These are phyloP conservation scores for Nematocida sp. DNA, from an alignment of 371 early-diverging fungal genomes.

Conservation along the genomic window DNA sequence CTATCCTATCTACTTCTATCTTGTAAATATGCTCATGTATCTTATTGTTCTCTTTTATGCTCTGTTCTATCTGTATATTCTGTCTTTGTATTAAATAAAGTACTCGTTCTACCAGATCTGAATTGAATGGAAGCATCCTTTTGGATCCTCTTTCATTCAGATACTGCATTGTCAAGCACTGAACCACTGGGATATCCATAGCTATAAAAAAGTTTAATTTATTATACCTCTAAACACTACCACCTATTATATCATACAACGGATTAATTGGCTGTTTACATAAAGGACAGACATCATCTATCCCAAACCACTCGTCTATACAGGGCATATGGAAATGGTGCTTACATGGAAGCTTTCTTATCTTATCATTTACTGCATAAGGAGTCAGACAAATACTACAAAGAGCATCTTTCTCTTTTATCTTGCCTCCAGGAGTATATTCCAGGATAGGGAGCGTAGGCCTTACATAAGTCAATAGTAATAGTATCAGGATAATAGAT, in stretches of 20 bases:
- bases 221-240: not conserved
- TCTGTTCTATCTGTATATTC: not conserved
- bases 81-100: slow-evolving; percentile 7
- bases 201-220: not conserved
- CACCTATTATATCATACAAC: slow-evolving; percentile 64
- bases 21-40: slow-evolving; percentile 20
- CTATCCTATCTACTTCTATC: slow-evolving; percentile 24
- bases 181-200: slow-evolving; percentile 18
- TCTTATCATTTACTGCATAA: slow-evolving; percentile 54
- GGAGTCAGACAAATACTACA: slow-evolving; percentile 65
- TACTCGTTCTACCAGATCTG: slow-evolving; percentile 36
- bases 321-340: slow-evolving; percentile 65
- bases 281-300: slow-evolving; percentile 65
- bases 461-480: slow-evolving; percentile 61
- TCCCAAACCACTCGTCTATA: slow-evolving; percentile 66
- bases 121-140: slow-evolving; percentile 24
- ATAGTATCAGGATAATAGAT: slow-evolving; percentile 62
- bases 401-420: slow-evolving; percentile 61
- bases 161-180: slow-evolving; percentile 27
- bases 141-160: slow-evolving; percentile 22
- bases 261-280: slow-evolving; percentile 65
- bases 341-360: slow-evolving; percentile 64
- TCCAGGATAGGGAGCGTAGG: slow-evolving; percentile 63
- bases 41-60: not conserved
- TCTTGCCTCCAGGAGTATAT: slow-evolving; percentile 55